phyloP scores from a whole-genome alignment of 176 grass and related monocot genomes.

The Phragmites australis region DNA sequence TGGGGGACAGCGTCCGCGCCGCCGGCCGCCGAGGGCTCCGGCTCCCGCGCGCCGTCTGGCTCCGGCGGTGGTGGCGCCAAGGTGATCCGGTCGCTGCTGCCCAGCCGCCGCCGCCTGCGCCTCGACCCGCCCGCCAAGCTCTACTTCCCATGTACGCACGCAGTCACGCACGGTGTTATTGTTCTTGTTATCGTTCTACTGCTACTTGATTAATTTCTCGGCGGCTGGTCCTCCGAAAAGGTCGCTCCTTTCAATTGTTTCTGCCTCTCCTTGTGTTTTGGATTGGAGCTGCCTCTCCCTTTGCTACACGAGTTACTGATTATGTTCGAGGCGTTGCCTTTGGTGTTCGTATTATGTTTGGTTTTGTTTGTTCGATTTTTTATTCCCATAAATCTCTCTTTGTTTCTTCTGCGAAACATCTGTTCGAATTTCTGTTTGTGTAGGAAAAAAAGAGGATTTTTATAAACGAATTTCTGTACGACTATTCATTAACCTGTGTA shows the following conservation, averaged over 20 bases:
- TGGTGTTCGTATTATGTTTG: background rate
- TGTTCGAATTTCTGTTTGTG: background rate
- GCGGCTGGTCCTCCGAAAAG: background rate
- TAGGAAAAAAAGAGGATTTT: background rate
- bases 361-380: background rate
- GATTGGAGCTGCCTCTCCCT: background rate
- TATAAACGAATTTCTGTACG: background rate
- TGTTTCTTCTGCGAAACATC: background rate
- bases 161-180: background rate
- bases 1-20: slow-evolving; percentile 41
- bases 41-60: slow-evolving; percentile 15
- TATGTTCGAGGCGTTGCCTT: slow-evolving; percentile 11
- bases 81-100: slow-evolving; percentile 75
- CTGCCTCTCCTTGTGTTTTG: background rate
- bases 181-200: background rate
- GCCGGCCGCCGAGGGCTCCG: slow-evolving; percentile 18
- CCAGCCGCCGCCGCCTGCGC: slow-evolving; percentile 78
- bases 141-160: slow-evolving; percentile 81
- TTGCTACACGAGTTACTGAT: background rate
- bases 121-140: slow-evolving; percentile 88
- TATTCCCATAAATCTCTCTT: background rate
- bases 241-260: background rate
- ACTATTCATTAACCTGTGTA: background rate
- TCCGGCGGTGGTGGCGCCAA: slow-evolving; percentile 25
- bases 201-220: background rate